Evolutionary conservation across 2,329 filamentous ascomycete species (phyloP).

Genomic region (Ophiobolus disseminans): DNA sequence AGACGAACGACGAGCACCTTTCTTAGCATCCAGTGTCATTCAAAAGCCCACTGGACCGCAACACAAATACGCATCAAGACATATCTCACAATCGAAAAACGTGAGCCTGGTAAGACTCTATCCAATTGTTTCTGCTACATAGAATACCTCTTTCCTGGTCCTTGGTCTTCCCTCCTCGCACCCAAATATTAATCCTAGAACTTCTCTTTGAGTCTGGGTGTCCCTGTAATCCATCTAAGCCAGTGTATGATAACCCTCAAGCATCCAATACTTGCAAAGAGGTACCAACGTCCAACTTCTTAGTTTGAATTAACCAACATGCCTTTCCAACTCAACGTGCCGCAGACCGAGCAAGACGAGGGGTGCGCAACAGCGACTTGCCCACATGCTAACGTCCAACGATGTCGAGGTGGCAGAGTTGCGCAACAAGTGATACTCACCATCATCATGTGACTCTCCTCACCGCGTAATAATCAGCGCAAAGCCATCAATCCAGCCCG

Average conservation of each 20-base stretch:
- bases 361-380: no score
- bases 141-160: neutral
- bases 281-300: neutral
- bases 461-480: conserved; percentile 78
- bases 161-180: no score
- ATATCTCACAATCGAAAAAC: neutral
- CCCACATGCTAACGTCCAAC: neutral
- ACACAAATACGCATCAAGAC: neutral
- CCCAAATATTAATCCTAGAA: neutral
- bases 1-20: neutral
- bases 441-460: conserved; percentile 28
- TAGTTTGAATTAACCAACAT: neutral
- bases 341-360: neutral
- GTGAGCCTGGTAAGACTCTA: neutral
- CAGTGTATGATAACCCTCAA: neutral
- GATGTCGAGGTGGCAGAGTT: neutral
- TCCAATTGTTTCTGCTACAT: neutral
- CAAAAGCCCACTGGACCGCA: no score
- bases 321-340: neutral
- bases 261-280: conserved; percentile 1
- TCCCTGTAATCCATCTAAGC: neutral
- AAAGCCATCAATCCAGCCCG: conserved; percentile 83
- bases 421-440: neutral
- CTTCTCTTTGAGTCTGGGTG: neutral
- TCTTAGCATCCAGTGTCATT: no score